Evolutionary conservation across 1,284 basidiomycete species (phyloP), one percentile per base, ranked within the genome.

Genomic region (Anthracocystis walkeri): DNA sequence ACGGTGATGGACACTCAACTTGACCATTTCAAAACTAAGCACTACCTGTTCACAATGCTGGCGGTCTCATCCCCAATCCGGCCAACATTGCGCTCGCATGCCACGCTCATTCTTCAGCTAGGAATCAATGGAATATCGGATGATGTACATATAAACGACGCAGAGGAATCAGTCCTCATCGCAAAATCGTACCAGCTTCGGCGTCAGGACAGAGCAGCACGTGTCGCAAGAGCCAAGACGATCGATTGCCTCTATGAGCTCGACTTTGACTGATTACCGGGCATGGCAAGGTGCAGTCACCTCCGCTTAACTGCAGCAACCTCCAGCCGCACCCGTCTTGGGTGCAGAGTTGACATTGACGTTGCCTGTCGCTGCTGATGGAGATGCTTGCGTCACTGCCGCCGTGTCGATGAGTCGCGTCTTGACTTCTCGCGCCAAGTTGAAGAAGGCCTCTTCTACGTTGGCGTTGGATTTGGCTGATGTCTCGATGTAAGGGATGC

Each of bases 401-500:
- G 75, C 75, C 27, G 75, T 69, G 58, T 99, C 97, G 85, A 99
- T 97, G 80, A 99, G 89, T 58, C 96, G 92, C 52, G 93, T 90
- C 89, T 99, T 99, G 59, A 80, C 74, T 55, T 69, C 66, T 20
- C 95, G 90, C 40, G 97, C 96, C 64, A 99, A 89, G 14, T 92
- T 93, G 87, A 99, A 98, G 89, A 99, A 99, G 3, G 97, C 96
- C 82, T 98, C 95, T 87, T 99, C 97, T 21, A 99, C 97, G 74
- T 95, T 95, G 69, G 97, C 92, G 86, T 98, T 99, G 55, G 93
- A 90, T 89, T 99, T 99, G 58, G 97, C 97, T 33, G 93, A 95
- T 7, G 97, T 99, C 88, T 99, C 97, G 89, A 99, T 93, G 87
- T 98, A 99, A 84, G 91, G 91, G 86, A 99, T 90, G 31, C 94